Percentiles rank a stretch among this genome's conserved stretches.
These are phyloP conservation scores for Melampsora americana DNA, from an alignment of 1,284 basidiomycete genomes.

Conservation along the genomic window DNA sequence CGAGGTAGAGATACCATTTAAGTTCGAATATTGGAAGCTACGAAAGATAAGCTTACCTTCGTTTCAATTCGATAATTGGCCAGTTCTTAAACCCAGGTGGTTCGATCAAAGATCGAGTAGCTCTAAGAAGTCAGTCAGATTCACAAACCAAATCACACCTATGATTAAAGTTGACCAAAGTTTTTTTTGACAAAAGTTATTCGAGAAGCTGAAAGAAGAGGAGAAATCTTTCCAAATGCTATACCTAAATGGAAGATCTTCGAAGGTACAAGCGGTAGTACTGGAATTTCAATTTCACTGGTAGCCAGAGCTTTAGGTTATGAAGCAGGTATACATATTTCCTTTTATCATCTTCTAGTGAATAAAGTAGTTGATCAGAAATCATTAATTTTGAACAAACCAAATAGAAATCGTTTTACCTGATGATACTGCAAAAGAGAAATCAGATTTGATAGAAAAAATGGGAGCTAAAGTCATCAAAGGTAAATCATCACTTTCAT, in stretches of 20 bases:
- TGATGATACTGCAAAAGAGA: slow-evolving; percentile 72
- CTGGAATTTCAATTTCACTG: slow-evolving; percentile 92
- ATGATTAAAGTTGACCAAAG: neutral
- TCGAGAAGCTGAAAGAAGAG: slow-evolving; percentile 81
- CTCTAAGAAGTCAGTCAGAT: slow-evolving; percentile 68
- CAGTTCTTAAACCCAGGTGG: slow-evolving; percentile 95
- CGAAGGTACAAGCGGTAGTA: slow-evolving; percentile 95
- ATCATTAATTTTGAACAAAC: slow-evolving; percentile 56
- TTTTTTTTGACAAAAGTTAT: slow-evolving; percentile 64
- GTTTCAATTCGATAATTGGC: slow-evolving; percentile 21
- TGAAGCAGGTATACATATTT: slow-evolving; percentile 58
- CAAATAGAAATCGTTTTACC: slow-evolving; percentile 75
- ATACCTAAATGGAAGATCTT: slow-evolving; percentile 77
- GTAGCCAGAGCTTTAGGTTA: slow-evolving; percentile 72
- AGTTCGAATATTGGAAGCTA: slow-evolving; percentile 63
- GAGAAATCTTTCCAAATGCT: slow-evolving; percentile 77
- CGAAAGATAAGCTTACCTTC: slow-evolving; percentile 45
- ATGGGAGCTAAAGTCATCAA: slow-evolving; percentile 83
- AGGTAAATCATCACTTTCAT: slow-evolving; percentile 65
- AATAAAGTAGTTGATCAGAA: neutral
- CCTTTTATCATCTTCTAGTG: neutral
- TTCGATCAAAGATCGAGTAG: slow-evolving; percentile 95
- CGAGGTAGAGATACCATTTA: neutral
- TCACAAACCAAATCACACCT: neutral
- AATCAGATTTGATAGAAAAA: slow-evolving; percentile 74